Evolutionary conservation across 768 basidiomycete genomes (phyloP).

Genomic region (Russula lepida): DNA sequence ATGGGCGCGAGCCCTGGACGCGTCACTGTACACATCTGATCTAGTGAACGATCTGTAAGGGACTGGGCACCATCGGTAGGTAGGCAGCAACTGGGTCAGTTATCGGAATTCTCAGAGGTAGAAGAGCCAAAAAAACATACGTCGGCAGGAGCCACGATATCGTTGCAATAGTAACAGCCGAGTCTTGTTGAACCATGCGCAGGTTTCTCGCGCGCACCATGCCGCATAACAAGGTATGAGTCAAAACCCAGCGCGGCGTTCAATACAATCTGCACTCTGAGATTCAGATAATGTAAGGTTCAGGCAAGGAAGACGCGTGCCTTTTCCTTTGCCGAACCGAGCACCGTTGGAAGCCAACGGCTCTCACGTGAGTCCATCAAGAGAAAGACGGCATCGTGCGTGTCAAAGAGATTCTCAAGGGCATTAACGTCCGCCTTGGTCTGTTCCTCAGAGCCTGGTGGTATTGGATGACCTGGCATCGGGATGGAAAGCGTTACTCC

Average conservation of each 20-base stretch:
- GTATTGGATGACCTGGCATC: conserved; percentile 96
- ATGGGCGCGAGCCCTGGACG: conserved; percentile 90
- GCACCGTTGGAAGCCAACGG: conserved; percentile 89
- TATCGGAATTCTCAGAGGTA: background rate
- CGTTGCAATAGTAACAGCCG: conserved; percentile 98
- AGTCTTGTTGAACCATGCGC: conserved; percentile 35
- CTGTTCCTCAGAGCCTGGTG: conserved; percentile 46
- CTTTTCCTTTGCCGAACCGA: conserved; percentile 81
- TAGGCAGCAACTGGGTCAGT: background rate
- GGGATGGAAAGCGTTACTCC: conserved; percentile 79
- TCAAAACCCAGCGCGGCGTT: conserved; percentile 96
- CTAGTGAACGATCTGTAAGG: conserved; percentile 82
- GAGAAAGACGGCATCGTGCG: conserved; percentile 86
- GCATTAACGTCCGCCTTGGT: conserved; percentile 57
- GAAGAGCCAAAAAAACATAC: conserved; percentile 36
- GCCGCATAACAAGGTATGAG: conserved; percentile 93
- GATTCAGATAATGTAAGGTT: background rate
- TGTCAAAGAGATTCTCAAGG: conserved; percentile 71
- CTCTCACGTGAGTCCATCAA: conserved; percentile 99
- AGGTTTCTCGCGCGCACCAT: conserved; percentile 52
- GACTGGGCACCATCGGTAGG: conserved; percentile 31
- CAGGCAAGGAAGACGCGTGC: conserved; percentile 29
- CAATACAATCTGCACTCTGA: conserved; percentile 60
- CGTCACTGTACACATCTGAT: conserved; percentile 99
- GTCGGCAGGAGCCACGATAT: conserved; percentile 93